Percentiles rank a stretch among this genome's conserved stretches.
Evolutionary conservation across 257 asterid genomes (phyloP).

Genomic region (Linaria vulgaris): DNA sequence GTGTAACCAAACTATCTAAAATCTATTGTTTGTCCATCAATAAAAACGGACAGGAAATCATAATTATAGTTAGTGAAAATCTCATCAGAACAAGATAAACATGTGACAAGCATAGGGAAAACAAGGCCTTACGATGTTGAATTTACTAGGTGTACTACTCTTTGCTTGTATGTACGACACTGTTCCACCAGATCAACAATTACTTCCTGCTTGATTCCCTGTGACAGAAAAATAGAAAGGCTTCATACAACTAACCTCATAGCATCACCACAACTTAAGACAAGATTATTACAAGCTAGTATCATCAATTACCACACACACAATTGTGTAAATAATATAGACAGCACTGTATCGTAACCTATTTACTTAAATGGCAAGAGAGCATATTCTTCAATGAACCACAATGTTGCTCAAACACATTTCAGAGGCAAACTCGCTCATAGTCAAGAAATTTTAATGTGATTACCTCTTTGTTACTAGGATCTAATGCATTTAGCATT

Average conservation of each 20-base stretch:
- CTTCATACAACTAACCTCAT: constrained; percentile 8
- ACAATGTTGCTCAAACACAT: constrained; percentile 21
- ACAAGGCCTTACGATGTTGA: constrained; percentile 86
- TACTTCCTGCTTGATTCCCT: constrained; percentile 96
- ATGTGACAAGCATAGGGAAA: constrained; percentile 20
- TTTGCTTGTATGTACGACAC: constrained; percentile 91
- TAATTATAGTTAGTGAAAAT: constrained; percentile 1
- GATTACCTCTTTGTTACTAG: constrained; percentile 84
- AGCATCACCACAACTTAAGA: background rate
- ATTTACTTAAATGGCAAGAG: background rate
- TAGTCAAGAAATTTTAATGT: constrained; percentile 1
- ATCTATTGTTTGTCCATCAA: background rate
- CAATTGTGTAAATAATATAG: background rate
- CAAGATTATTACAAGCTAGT: background rate
- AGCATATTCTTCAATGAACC: constrained; percentile 5
- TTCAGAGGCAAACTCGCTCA: constrained; percentile 11
- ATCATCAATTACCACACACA: background rate
- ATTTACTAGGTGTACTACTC: constrained; percentile 97
- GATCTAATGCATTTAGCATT: constrained; percentile 95
- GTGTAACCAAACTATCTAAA: background rate
- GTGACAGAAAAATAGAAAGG: constrained; percentile 26
- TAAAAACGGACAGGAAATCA: background rate
- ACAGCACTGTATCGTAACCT: background rate
- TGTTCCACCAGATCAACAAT: constrained; percentile 98
- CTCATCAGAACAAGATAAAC: constrained; percentile 16